Evolutionary conservation across 495 filamentous ascomycete species (phyloP).

Genomic region (Penicillium flavigenum): DNA sequence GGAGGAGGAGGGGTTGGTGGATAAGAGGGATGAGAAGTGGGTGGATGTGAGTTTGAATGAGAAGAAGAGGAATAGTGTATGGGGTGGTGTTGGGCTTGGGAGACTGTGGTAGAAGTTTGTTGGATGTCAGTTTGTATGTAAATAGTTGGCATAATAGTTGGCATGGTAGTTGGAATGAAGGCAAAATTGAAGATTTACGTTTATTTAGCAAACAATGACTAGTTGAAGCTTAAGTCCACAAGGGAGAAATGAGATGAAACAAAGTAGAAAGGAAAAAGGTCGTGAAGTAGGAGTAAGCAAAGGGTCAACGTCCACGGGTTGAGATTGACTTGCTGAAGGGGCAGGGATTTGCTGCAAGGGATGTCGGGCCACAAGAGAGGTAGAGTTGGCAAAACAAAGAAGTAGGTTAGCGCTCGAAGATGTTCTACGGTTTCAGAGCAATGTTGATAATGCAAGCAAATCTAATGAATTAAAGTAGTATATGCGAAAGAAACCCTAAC

Average conservation of each 20-base stretch:
- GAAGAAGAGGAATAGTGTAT: conserved; percentile 12
- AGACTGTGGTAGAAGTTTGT: neutral
- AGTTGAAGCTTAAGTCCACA: too few relatives aligned
- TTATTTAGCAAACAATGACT: neutral
- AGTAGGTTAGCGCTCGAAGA: too few relatives aligned
- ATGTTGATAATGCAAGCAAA: neutral
- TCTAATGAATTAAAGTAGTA: conserved; percentile 37
- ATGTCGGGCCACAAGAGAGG: too few relatives aligned
- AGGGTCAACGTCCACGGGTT: too few relatives aligned
- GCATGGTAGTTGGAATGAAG: neutral
- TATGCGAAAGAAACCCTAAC: conserved; percentile 20
- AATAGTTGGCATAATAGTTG: neutral
- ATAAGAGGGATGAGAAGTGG: conserved; percentile 20
- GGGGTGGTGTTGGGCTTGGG: conserved; percentile 16
- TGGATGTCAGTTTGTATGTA: neutral
- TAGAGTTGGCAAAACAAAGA: too few relatives aligned
- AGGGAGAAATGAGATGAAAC: too few relatives aligned
- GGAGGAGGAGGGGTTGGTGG: conserved; percentile 19
- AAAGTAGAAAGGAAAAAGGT: too few relatives aligned
- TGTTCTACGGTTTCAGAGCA: neutral
- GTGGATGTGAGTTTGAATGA: conserved; percentile 20
- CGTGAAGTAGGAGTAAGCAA: too few relatives aligned
- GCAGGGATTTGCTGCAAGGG: too few relatives aligned
- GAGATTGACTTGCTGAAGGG: too few relatives aligned
- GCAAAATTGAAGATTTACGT: neutral